Evolutionary conservation across 140 eudicot genomes (phyloP), one percentile per base, ranked within the genome.

Genomic region (Cichorium intybus): DNA sequence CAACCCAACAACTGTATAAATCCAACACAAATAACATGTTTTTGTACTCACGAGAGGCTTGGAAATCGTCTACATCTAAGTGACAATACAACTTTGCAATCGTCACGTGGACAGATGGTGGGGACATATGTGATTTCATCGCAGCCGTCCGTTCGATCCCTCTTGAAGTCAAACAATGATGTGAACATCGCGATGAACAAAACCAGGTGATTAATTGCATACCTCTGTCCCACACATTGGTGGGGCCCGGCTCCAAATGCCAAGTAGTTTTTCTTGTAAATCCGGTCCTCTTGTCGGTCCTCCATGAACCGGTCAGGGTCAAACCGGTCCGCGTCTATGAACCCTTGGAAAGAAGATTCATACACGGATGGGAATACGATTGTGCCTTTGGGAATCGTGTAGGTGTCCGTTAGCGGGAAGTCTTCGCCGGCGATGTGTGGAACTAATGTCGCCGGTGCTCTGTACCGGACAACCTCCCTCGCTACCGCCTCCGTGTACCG

Each of bases 161-260:
- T 74, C 73, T 75, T 82, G 75, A 91, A 87, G 61, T 91, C 95
- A 31, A 87, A 50, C 87, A 85, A 81, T 5, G 87, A 73, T 3
- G 91, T 76, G 62, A 87, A 87, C 87, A 91, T 75, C 9, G 96
- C 97, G 10, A 87, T 82, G 67, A 91, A 91, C 18, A 91, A 33
- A 12, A 87, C 83, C 69, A 91, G 66, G 29, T 87, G 95, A 73
- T 87, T 91, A 12, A 85, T 73, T 3, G 97, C 97, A 16, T 91
- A 91, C 78, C 95, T 82, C 78, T 87, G 97, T 0, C 97, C 97
- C 63, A 91, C 97, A 60, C 97, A 91, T 9, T 91, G 97, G 59
- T 91, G 96, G 76, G 91, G 63, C 75, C 97, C 96, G 0, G 97
- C 96, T 2, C 97, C 97, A 31, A 91, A 91, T 0, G 89, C 97